Evolutionary conservation across 306 rosid species (phyloP).

Genomic region (Citrullus mucosospermus): DNA sequence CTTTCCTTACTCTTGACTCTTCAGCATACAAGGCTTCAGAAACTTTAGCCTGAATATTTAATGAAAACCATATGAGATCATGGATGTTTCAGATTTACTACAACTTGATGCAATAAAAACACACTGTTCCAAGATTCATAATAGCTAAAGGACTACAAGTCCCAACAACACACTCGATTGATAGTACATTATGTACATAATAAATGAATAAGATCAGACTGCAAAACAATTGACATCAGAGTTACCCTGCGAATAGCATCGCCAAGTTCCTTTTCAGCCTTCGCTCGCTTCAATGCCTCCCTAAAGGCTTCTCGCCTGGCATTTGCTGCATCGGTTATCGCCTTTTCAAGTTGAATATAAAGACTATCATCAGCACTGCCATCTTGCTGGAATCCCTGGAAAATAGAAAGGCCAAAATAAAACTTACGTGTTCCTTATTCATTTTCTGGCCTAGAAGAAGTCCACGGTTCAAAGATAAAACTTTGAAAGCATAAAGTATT

Average conservation of each 20-base stretch:
- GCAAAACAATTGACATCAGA: background rate
- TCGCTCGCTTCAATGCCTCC: slow-evolving; percentile 44
- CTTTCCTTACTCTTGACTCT: slow-evolving; percentile 50
- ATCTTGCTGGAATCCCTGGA: slow-evolving; percentile 36
- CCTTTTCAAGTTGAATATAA: slow-evolving; percentile 50
- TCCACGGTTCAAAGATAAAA: background rate
- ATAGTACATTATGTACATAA: background rate
- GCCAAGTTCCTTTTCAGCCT: slow-evolving; percentile 60
- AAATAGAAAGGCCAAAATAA: background rate
- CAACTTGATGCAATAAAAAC: background rate
- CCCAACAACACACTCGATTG: background rate
- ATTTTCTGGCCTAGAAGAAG: background rate
- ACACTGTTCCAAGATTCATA: background rate
- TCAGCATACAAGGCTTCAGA: slow-evolving; percentile 28
- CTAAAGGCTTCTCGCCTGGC: slow-evolving; percentile 45
- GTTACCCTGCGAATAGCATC: slow-evolving; percentile 51
- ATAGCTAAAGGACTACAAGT: background rate
- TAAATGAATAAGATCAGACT: background rate
- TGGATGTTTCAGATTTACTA: background rate
- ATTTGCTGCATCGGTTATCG: slow-evolving; percentile 49
- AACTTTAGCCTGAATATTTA: slow-evolving; percentile 32
- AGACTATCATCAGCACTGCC: slow-evolving; percentile 38
- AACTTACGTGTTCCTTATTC: background rate
- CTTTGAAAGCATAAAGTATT: background rate
- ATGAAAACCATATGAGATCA: background rate